Evolutionary conservation across 768 basidiomycete genomes (phyloP).

Genomic region (Leccinum barrowsii): DNA sequence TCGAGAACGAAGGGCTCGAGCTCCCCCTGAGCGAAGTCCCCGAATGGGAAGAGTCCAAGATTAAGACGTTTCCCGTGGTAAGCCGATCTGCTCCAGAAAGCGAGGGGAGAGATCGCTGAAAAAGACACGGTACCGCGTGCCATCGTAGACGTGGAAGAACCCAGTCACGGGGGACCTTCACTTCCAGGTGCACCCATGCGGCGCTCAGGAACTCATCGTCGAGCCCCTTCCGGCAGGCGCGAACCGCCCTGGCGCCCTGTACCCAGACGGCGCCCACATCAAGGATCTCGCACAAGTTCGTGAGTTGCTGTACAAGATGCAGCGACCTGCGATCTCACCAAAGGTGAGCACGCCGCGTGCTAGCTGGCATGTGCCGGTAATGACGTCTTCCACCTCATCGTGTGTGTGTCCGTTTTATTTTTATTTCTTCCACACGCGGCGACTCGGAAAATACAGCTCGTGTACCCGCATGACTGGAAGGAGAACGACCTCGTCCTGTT

Average conservation of each 20-base stretch:
- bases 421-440: not conserved
- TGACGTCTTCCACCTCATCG: not conserved
- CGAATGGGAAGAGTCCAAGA: conserved; percentile 72
- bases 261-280: conserved; percentile 78
- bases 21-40: conserved; percentile 65
- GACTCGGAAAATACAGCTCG: conserved; percentile 36
- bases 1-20: conserved; percentile 77
- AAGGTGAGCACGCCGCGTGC: conserved; percentile 33
- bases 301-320: conserved; percentile 77
- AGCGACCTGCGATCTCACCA: conserved; percentile 86
- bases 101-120: not conserved
- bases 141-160: conserved; percentile 81
- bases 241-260: conserved; percentile 59
- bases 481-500: conserved; percentile 65
- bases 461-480: conserved; percentile 88
- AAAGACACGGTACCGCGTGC: not conserved
- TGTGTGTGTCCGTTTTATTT: not conserved
- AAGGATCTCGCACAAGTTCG: conserved; percentile 72
- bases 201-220: conserved; percentile 60
- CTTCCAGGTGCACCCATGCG: conserved; percentile 89
- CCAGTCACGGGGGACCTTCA: conserved; percentile 79
- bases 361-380: not conserved
- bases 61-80: conserved; percentile 70
- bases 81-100: conserved; percentile 12
- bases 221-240: conserved; percentile 67